These are phyloP conservation scores for Sideroxylon spinosum DNA, from an alignment of 179 eudicot genomes.

Conservation along the genomic window DNA sequence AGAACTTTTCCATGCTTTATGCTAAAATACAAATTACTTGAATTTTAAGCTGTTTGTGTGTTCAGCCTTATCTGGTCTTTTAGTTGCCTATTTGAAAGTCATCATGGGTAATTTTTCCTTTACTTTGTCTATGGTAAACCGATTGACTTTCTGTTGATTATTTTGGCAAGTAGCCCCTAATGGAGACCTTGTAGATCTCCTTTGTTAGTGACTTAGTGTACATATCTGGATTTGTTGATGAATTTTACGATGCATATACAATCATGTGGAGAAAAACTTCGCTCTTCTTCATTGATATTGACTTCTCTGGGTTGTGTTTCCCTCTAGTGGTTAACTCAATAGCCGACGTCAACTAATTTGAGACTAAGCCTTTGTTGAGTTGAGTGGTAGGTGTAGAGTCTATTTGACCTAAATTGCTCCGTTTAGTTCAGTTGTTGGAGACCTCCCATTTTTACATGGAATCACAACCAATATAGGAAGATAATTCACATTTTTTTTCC, in stretches of 20 bases:
- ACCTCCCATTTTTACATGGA: background rate
- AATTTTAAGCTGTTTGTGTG: background rate
- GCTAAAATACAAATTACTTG: background rate
- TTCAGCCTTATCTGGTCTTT: background rate
- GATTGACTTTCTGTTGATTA: background rate
- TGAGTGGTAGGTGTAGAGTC: background rate
- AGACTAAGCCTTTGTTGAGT: background rate
- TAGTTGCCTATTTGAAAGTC: background rate
- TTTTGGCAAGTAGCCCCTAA: background rate
- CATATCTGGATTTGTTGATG: background rate
- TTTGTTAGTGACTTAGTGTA: background rate
- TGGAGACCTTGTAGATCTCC: background rate
- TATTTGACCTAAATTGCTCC: background rate
- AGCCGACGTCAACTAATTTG: background rate
- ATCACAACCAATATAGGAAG: background rate
- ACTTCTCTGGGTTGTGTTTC: background rate
- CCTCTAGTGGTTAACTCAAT: background rate
- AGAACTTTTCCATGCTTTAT: background rate
- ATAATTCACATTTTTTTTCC: background rate
- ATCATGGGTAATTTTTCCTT: background rate
- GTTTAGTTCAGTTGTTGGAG: background rate
- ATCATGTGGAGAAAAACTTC: background rate
- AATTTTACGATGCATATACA: background rate
- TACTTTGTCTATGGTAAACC: constrained; percentile 13
- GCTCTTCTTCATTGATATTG: background rate